These are phyloP conservation scores for Leccinum subspadiceum DNA, from an alignment of 1,284 basidiomycete species.

Conservation along the genomic window DNA sequence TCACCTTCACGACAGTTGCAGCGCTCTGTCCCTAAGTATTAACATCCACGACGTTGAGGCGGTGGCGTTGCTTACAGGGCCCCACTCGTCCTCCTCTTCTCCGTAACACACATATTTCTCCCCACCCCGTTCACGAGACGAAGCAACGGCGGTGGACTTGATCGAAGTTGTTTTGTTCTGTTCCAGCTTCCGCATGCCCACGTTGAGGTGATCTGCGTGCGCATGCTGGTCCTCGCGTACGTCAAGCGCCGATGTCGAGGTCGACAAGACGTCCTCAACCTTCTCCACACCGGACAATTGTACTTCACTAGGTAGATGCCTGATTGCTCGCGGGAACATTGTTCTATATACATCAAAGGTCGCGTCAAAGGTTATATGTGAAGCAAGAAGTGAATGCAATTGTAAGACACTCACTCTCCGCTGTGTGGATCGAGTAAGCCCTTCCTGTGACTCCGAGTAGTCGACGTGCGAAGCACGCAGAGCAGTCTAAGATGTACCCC, in stretches of 20 bases:
- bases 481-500: neutral
- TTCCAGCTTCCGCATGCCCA: too few species aligned
- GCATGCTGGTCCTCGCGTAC: neutral
- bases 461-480: neutral
- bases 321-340: neutral
- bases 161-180: too few species aligned
- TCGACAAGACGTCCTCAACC: neutral
- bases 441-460: neutral
- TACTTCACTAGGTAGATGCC: neutral
- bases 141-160: too few species aligned
- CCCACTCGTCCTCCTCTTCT: too few species aligned
- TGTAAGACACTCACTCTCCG: conserved; percentile 1
- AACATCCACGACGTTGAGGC: too few species aligned
- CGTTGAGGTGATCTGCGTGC: too few species aligned
- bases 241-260: neutral
- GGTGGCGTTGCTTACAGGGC: too few species aligned
- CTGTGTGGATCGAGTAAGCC: neutral
- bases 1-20: too few species aligned
- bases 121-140: too few species aligned
- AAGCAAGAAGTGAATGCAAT: neutral
- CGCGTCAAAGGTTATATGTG: neutral
- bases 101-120: too few species aligned
- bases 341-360: neutral
- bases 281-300: too few species aligned
- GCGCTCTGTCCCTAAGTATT: too few species aligned